Base-by-base conservation (phyloP, 805 yeast genomes). In the Wickerhamiella nectarea region DNA sequence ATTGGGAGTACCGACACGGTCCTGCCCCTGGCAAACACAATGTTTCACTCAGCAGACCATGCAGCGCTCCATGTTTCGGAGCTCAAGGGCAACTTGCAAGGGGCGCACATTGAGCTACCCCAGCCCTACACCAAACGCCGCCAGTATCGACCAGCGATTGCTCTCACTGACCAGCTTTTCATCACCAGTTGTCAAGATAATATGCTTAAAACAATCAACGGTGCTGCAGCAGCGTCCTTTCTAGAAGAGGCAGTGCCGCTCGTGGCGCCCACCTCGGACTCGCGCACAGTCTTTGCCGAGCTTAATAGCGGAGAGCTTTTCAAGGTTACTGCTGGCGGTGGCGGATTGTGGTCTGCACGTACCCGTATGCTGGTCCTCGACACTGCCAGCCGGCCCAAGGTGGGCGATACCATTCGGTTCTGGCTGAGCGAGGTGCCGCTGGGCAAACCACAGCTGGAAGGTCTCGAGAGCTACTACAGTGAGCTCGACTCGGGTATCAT, bases 281-380 rank as follows among this genome's bases (percentile, higher is more conserved):
- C 48, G n/a, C 52, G 52, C 11, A 50, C 44, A 4, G 56, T 53
- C 9, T 54, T 48, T 40, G 57, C 57, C 21, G 52, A 52, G 49
- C 35, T 52, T 14, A 43, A 36, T 19, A 48, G 44, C 31, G 53
- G 58, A 3, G 52, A 56, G 43, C 62, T 68, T 43, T 71, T 62
- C 56, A 71, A 72, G 53, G 76, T 79, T 17, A 66, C 75, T 28
- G 86, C 83, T 4, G 86, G 86, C 3, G 86, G 85, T 1, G 86
- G 86, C 2, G 80, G 84, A 2, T 76, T 78, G 2, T 79, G 85
- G 85, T 82, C 84, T 1, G 73, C 76, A 22, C 72, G 78, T 45
- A 76, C 80, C 2, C 72, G 72, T 26, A 72, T 76, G 56, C 64
- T 79, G n/a, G 86, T 75, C 1, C 56, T 79, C 10, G 79, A 79